phyloP scores from a whole-genome alignment of 164 flowering plant genomes.

The Warburgia ugandensis region DNA sequence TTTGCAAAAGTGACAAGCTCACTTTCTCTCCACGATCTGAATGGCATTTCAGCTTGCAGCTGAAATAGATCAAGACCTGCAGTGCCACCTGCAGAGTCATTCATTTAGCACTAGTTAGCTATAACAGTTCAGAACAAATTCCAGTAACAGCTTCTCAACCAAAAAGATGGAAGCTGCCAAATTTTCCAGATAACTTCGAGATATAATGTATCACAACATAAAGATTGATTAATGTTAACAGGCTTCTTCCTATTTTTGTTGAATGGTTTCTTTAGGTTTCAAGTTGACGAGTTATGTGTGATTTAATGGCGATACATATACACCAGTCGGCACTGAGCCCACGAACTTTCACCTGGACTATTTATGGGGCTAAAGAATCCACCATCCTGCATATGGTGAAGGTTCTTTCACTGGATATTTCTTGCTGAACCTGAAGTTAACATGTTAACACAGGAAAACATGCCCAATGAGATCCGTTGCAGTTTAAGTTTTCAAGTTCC shows the following conservation, averaged over 20 bases:
- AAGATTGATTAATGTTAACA: too few relatives aligned
- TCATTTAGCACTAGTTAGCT: background rate
- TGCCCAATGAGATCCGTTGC: too few relatives aligned
- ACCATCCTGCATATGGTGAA: conserved; percentile 85
- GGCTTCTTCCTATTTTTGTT: too few relatives aligned
- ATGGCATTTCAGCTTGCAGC: conserved; percentile 91
- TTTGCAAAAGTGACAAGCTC: conserved; percentile 79
- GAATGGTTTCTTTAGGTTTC: too few relatives aligned
- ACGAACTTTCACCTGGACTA: conserved; percentile 89
- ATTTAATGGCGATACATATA: too few relatives aligned
- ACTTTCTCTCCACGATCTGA: conserved; percentile 91
- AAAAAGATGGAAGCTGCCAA: too few relatives aligned
- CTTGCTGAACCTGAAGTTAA: conserved; percentile 90
- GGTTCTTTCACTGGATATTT: conserved; percentile 65
- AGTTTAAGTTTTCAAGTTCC: too few relatives aligned
- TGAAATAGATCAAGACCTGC: conserved; percentile 79
- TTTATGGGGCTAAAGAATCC: conserved; percentile 90
- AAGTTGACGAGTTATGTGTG: too few relatives aligned
- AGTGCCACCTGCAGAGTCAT: conserved; percentile 68
- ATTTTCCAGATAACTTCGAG: too few relatives aligned
- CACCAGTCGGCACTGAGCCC: conserved; percentile 91
- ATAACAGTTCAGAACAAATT: too few relatives aligned
- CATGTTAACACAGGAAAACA: conserved; percentile 38
- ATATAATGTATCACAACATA: too few relatives aligned
- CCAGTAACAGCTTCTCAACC: too few relatives aligned